Evolutionary conservation across 1,284 basidiomycete species (phyloP).

Genomic region (Ganoderma resinaceum): DNA sequence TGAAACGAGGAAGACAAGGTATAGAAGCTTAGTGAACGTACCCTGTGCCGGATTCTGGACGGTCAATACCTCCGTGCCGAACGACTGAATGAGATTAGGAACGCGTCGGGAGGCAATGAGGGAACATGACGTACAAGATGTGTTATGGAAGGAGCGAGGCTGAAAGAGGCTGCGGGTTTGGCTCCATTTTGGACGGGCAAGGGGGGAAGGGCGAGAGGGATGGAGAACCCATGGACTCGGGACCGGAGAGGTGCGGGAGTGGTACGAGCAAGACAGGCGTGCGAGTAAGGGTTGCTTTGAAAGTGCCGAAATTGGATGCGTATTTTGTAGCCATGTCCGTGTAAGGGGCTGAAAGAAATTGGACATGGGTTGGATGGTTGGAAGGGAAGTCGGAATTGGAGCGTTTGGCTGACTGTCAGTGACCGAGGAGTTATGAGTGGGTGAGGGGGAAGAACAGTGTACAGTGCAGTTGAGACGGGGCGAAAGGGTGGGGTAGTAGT

Average conservation of each 20-base stretch:
- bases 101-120: neutral
- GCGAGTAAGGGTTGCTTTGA: neutral
- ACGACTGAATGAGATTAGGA: conserved; percentile 27
- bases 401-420: neutral
- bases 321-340: neutral
- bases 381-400: neutral
- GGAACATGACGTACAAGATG: neutral
- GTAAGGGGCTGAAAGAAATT: neutral
- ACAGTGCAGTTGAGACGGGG: neutral
- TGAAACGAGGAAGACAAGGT: conserved; percentile 9
- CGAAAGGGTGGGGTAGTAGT: neutral
- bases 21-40: conserved; percentile 46
- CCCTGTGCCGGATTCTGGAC: conserved; percentile 71
- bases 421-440: neutral
- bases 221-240: neutral
- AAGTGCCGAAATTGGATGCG: neutral
- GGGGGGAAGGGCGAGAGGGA: neutral
- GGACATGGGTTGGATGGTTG: neutral
- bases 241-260: neutral
- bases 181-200: neutral
- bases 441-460: neutral
- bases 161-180: neutral
- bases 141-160: neutral
- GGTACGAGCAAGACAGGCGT: neutral
- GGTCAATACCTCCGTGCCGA: conserved; percentile 50